A percentile compares a stretch with the other conserved stretches of the same genome.
phyloP scores from a whole-genome alignment of 768 basidiomycete species.

The Xerocomellus amylosporus region DNA sequence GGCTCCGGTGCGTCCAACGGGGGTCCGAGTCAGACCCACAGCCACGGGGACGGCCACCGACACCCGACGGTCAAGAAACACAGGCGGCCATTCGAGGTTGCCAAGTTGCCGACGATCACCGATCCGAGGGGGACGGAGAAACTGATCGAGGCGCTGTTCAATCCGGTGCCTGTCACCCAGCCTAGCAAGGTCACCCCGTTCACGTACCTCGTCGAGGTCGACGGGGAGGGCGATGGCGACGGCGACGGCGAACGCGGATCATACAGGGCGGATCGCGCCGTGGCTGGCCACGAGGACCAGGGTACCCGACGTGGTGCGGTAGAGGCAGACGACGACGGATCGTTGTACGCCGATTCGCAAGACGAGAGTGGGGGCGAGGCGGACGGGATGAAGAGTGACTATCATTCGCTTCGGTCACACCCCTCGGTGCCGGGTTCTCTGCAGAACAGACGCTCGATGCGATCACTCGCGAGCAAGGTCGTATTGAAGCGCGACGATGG shows the following conservation, averaged over 20 bases:
- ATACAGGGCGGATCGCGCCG: background rate
- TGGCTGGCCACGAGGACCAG: background rate
- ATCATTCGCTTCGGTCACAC: conserved; percentile 30
- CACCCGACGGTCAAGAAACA: conserved; percentile 19
- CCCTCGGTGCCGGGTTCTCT: conserved; percentile 25
- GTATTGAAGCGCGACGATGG: conserved; percentile 1
- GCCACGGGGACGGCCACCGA: background rate
- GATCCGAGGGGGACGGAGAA: conserved; percentile 66
- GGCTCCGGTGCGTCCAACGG: conserved; percentile 1
- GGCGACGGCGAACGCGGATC: conserved; percentile 13
- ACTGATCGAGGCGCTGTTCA: conserved; percentile 78
- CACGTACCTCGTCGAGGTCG: conserved; percentile 35
- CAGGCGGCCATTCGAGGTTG: conserved; percentile 29
- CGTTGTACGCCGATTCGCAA: conserved; percentile 23
- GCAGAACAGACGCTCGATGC: conserved; percentile 18
- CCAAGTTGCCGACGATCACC: conserved; percentile 48
- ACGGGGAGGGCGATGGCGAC: conserved; percentile 20
- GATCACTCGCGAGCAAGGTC: conserved; percentile 15
- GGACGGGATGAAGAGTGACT: conserved; percentile 22
- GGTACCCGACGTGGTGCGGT: background rate
- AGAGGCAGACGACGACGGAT: conserved; percentile 17
- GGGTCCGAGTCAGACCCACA: background rate
- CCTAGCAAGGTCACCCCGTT: conserved; percentile 31
- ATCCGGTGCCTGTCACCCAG: conserved; percentile 53
- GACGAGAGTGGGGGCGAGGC: conserved; percentile 8